Conservation (phyloP, 192 early-diverging fungal species). For the Podochytrium sp. region DNA sequence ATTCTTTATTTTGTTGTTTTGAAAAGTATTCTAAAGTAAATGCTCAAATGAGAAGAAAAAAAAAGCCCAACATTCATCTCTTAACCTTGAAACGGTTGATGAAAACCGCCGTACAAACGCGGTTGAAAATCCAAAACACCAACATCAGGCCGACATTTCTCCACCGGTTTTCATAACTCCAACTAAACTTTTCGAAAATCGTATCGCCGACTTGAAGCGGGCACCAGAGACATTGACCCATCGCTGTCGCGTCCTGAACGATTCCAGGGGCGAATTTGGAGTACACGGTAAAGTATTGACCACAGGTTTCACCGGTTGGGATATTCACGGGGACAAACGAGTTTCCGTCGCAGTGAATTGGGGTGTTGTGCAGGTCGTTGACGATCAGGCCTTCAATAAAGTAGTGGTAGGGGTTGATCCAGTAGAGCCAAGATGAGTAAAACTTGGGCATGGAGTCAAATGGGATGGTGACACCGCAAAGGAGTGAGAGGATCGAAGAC, state of each 20-base stretch:
- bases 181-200: background rate
- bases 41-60: too few relatives aligned
- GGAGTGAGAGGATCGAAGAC: slow-evolving; percentile 67
- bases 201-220: slow-evolving; percentile 6
- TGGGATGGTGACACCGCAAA: slow-evolving; percentile 71
- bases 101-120: background rate
- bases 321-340: background rate
- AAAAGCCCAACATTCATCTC: background rate
- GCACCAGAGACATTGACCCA: slow-evolving; percentile 1
- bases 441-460: slow-evolving; percentile 9
- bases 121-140: slow-evolving; percentile 19
- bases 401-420: slow-evolving; percentile 34
- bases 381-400: slow-evolving; percentile 28
- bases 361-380: slow-evolving; percentile 8
- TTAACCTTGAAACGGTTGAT: slow-evolving; percentile 2
- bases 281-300: slow-evolving; percentile 5
- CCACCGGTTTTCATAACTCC: slow-evolving; percentile 25
- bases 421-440: slow-evolving; percentile 26
- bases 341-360: background rate
- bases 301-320: slow-evolving; percentile 18
- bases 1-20: too few relatives aligned
- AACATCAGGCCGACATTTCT: slow-evolving; percentile 15
- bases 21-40: too few relatives aligned
- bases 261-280: slow-evolving; percentile 1
- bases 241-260: background rate